Conservation (phyloP, 2,329 filamentous ascomycete genomes). For the Sordariomycetes sp. region DNA sequence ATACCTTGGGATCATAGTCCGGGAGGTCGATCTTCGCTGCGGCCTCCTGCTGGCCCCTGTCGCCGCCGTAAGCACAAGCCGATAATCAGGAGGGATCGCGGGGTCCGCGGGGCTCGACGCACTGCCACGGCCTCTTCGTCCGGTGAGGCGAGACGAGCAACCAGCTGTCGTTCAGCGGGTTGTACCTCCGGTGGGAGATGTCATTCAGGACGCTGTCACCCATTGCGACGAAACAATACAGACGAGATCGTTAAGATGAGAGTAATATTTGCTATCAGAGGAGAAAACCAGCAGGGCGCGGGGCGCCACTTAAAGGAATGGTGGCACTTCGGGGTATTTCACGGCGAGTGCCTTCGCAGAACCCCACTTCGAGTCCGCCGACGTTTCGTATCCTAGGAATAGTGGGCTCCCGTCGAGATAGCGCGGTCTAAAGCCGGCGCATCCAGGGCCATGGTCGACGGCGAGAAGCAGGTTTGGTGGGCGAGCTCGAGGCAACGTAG, state of each 20-base stretch:
- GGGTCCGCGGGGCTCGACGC: slow-evolving; percentile 23
- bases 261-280: neutral
- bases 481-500: neutral
- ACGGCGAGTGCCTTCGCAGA: neutral
- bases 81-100: neutral
- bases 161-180: slow-evolving; percentile 81
- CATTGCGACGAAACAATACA: slow-evolving; percentile 29
- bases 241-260: neutral
- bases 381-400: neutral
- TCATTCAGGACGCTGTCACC: slow-evolving; percentile 73
- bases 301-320: neutral
- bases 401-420: neutral
- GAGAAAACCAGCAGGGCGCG: neutral
- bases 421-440: neutral
- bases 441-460: neutral
- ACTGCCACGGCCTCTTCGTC: slow-evolving; percentile 98
- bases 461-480: neutral
- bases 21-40: slow-evolving; percentile 58
- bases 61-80: neutral
- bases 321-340: neutral
- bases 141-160: slow-evolving; percentile 90
- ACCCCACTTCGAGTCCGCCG: neutral
- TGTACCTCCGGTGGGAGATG: slow-evolving; percentile 91
- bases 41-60: slow-evolving; percentile 60
- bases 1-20: slow-evolving; percentile 62